Evolutionary conservation across 495 filamentous ascomycete species (phyloP).

Genomic region (Evernia prunastri): DNA sequence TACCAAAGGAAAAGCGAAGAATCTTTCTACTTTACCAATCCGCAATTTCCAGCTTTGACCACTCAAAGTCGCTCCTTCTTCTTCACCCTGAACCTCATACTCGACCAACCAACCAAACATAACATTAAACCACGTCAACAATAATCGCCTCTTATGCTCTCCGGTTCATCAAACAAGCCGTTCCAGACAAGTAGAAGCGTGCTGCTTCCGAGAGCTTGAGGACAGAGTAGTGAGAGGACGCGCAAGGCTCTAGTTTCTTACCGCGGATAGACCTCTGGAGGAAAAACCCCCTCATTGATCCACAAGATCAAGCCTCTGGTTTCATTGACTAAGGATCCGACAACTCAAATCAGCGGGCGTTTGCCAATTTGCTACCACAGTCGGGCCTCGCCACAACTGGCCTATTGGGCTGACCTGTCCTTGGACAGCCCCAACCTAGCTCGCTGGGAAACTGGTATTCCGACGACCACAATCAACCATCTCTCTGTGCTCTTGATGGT

Average conservation of each 20-base stretch:
- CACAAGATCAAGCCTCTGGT: constrained; percentile 13
- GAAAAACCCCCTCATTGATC: not conserved
- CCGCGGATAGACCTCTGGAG: not conserved
- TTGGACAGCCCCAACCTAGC: constrained; percentile 5
- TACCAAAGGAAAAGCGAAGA: constrained; percentile 6
- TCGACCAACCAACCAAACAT: not conserved
- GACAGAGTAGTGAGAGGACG: too few relatives aligned
- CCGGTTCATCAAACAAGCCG: not conserved
- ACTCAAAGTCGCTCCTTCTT: not conserved
- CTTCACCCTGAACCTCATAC: not conserved
- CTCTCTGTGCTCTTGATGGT: constrained; percentile 9
- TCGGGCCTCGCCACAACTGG: not conserved
- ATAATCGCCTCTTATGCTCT: not conserved
- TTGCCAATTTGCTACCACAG: constrained; percentile 1
- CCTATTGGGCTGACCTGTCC: constrained; percentile 1
- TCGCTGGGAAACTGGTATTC: not conserved
- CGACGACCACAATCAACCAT: constrained; percentile 7
- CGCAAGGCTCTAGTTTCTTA: not conserved
- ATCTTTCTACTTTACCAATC: not conserved
- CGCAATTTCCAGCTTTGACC: not conserved
- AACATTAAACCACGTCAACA: too few relatives aligned
- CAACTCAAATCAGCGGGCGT: constrained; percentile 5
- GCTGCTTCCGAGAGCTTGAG: not conserved
- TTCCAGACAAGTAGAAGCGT: not conserved
- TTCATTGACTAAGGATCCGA: constrained; percentile 4